These are phyloP conservation scores for Plantago ovata DNA, from an alignment of 257 asterid genomes.

Conservation along the genomic window DNA sequence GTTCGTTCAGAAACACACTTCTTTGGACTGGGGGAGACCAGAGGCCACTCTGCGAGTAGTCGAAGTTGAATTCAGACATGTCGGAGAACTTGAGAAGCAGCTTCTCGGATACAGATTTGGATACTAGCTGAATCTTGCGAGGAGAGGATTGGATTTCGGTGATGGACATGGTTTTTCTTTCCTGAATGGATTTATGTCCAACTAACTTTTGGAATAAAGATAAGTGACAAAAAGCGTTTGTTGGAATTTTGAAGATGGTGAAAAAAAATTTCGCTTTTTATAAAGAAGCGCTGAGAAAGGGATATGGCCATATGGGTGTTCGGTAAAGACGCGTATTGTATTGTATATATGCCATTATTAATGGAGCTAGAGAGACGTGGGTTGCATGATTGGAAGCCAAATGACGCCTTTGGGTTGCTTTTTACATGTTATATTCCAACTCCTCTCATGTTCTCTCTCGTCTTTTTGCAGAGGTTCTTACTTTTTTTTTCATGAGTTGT, in stretches of 20 bases:
- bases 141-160: constrained; percentile 49
- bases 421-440: constrained; percentile 14
- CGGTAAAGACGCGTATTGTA: constrained; percentile 50
- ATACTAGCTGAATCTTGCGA: constrained; percentile 53
- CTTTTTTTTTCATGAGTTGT: too few species aligned
- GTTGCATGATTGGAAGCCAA: constrained; percentile 24
- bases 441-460: neutral
- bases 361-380: constrained; percentile 37
- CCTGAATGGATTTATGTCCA: constrained; percentile 7
- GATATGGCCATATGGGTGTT: too few species aligned
- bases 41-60: constrained; percentile 57
- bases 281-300: neutral
- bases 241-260: constrained; percentile 22
- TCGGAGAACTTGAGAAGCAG: constrained; percentile 62
- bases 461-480: neutral
- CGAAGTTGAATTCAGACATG: constrained; percentile 66
- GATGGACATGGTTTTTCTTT: constrained; percentile 34
- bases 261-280: neutral
- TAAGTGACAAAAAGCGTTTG: constrained; percentile 5
- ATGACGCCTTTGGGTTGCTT: neutral
- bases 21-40: constrained; percentile 90
- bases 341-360: constrained; percentile 39
- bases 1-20: constrained; percentile 39
- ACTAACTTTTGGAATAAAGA: constrained; percentile 18
- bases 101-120: constrained; percentile 63